Conservation (phyloP, 305 asterid species). For the Solanum hybrid region DNA sequence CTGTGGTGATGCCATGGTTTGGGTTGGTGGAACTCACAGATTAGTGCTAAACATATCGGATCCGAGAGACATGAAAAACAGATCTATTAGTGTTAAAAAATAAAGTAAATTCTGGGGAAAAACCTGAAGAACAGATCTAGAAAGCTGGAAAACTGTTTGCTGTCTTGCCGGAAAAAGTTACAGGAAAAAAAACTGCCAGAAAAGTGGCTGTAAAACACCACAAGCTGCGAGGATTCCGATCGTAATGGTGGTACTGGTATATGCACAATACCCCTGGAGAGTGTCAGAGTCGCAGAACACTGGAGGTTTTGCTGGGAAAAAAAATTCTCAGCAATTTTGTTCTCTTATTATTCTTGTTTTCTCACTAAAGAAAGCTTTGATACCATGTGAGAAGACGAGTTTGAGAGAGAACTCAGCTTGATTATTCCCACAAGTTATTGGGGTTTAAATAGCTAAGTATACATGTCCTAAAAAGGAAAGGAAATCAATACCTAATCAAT, state of each 20-base stretch:
- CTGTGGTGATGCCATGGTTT: not conserved
- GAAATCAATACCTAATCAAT: not conserved
- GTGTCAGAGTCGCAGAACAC: not conserved
- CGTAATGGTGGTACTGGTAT: not conserved
- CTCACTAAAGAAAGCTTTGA: not conserved
- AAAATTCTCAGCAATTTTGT: not conserved
- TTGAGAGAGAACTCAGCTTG: not conserved
- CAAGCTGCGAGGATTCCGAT: not conserved
- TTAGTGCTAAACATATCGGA: not conserved
- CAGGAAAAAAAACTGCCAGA: not conserved
- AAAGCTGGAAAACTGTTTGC: not conserved
- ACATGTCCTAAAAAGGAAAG: not conserved
- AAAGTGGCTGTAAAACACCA: not conserved
- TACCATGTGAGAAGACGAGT: not conserved
- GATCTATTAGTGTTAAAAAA: not conserved
- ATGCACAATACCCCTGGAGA: not conserved
- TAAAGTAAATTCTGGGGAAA: not conserved
- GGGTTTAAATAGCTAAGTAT: not conserved
- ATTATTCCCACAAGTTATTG: not conserved
- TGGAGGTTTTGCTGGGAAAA: not conserved
- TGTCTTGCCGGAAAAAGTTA: not conserved
- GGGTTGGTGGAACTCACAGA: not conserved
- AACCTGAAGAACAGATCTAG: not conserved
- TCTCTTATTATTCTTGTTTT: not conserved
- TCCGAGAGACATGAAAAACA: not conserved